Percentiles rank a stretch among this genome's conserved stretches.
phyloP scores from a whole-genome alignment of 805 yeast species.

The Candida silvicultrix region DNA sequence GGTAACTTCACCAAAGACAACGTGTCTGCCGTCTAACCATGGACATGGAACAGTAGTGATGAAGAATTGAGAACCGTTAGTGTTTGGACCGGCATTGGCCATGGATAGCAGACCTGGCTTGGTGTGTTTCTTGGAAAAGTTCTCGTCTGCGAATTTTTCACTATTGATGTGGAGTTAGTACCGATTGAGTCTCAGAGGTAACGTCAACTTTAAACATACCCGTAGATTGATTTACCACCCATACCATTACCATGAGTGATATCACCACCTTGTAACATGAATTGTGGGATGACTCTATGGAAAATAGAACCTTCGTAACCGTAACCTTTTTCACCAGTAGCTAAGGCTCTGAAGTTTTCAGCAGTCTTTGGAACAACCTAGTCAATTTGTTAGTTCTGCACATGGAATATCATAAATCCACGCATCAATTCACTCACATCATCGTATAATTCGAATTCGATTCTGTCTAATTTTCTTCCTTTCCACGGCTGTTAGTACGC shows the following conservation, averaged over 20 bases:
- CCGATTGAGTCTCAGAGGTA: too few species aligned
- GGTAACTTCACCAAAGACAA: constrained; percentile 70
- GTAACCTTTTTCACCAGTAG: constrained; percentile 71
- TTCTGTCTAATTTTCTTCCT: constrained; percentile 35
- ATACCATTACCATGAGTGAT: constrained; percentile 82
- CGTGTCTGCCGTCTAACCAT: constrained; percentile 77
- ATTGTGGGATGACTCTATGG: constrained; percentile 93
- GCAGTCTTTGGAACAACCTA: constrained; percentile 65
- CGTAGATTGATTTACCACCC: constrained; percentile 89
- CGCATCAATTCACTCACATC: constrained; percentile 12
- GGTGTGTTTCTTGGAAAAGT: constrained; percentile 68
- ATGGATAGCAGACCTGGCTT: constrained; percentile 79
- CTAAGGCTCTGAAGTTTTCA: constrained; percentile 74
- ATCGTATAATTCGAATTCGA: constrained; percentile 26
- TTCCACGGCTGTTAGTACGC: background rate
- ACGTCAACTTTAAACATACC: constrained; percentile 25
- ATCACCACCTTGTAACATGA: constrained; percentile 97
- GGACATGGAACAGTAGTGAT: constrained; percentile 75
- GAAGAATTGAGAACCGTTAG: constrained; percentile 89
- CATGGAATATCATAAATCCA: too few species aligned
- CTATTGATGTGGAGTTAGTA: too few species aligned
- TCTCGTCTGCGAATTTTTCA: constrained; percentile 48
- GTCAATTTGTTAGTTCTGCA: constrained; percentile 1
- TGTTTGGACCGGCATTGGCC: constrained; percentile 93
- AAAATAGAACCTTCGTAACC: constrained; percentile 82